Percentiles rank a stretch among this genome's conserved stretches.
phyloP scores from a whole-genome alignment of 2,329 filamentous ascomycete genomes.

The Paraconiothyrium brasiliense region DNA sequence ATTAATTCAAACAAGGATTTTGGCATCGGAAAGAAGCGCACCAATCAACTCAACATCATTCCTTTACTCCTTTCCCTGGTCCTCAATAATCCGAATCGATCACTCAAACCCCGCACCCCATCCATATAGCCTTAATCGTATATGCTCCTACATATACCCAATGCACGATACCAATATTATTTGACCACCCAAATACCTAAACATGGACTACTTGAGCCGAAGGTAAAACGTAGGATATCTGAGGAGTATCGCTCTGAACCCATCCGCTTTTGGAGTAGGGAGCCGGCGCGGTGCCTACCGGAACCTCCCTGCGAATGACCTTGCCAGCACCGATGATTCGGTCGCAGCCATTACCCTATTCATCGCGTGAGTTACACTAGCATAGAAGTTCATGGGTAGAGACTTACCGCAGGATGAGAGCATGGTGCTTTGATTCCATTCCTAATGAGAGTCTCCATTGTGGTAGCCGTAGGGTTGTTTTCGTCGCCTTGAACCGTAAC shows the following conservation, averaged over 20 bases:
- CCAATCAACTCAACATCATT: slow-evolving; percentile 3
- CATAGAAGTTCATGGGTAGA: neutral
- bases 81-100: neutral
- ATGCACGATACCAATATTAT: slow-evolving; percentile 2
- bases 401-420: neutral
- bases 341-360: slow-evolving; percentile 7
- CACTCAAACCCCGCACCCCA: neutral
- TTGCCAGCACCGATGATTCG: slow-evolving; percentile 10
- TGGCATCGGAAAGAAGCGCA: neutral
- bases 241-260: neutral
- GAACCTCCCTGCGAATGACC: slow-evolving; percentile 1
- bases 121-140: slow-evolving; percentile 1
- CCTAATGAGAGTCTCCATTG: neutral
- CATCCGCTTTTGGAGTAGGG: neutral
- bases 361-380: neutral
- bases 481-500: slow-evolving; percentile 3
- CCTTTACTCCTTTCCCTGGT: neutral
- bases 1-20: neutral
- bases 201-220: neutral
- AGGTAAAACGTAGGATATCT: slow-evolving; percentile 1
- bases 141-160: slow-evolving; percentile 1
- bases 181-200: slow-evolving; percentile 1
- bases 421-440: neutral
- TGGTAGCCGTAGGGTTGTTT: neutral
- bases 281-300: neutral